Percentiles rank a stretch among this genome's conserved stretches.
Conservation (phyloP, 106 monocot species). For the Allium sativum region DNA sequence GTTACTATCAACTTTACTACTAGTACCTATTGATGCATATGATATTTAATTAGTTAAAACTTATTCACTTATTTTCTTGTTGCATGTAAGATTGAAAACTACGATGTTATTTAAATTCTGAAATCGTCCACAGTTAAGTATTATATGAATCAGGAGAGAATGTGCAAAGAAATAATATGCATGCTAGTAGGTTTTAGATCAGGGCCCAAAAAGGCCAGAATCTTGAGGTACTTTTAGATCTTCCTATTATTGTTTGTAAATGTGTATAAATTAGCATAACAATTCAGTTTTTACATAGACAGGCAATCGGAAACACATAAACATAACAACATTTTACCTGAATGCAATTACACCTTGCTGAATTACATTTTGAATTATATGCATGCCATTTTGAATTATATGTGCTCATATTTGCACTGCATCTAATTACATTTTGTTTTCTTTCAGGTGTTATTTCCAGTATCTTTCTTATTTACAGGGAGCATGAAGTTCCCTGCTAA, state of each 20-base stretch:
- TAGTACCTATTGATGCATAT: not conserved
- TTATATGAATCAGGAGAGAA: not conserved
- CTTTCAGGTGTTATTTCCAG: conserved; percentile 71
- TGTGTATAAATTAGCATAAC: no score
- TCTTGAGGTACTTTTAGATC: no score
- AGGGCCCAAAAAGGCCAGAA: no score
- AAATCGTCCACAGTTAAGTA: not conserved
- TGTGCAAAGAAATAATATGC: not conserved
- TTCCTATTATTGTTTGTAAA: no score
- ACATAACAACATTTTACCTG: not conserved
- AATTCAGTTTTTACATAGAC: not conserved
- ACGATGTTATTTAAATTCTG: no score
- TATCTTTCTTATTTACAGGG: conserved; percentile 69
- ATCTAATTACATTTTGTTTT: conserved; percentile 1
- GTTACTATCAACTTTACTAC: conserved; percentile 11
- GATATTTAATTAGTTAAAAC: not conserved
- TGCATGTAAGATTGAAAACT: no score
- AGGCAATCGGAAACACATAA: not conserved
- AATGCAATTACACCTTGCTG: not conserved
- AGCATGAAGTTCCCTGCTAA: conserved; percentile 65
- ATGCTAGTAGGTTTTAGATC: not conserved
- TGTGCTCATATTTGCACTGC: not conserved
- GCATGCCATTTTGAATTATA: not conserved
- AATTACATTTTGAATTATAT: no score
- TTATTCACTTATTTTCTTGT: not conserved